Evolutionary conservation across 2,329 filamentous ascomycete species (phyloP), one percentile per base, ranked within the genome.

Genomic region (Pseudogymnoascus destructans): DNA sequence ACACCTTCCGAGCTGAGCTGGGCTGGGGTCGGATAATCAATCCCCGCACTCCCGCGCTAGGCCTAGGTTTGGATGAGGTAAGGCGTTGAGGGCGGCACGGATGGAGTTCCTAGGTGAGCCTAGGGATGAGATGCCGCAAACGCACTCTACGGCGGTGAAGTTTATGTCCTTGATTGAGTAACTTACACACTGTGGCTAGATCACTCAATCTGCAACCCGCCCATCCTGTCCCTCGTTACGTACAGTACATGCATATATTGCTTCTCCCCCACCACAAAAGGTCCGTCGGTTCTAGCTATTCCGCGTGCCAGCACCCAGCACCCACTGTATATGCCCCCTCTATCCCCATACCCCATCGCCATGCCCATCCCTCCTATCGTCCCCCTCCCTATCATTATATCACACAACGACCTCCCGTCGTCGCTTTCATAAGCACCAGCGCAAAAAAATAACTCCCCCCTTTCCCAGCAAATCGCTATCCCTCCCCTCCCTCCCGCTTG

Each of bases 231-330:
- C 21, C 42, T 27, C 42, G 42, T 49, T 49, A 27, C 42, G 27
- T 49, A 27, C 42, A 49, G 42, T 49, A 49, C 42, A 49, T 49
- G 42, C 42, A 49, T 49, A 49, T 49, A 49, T 49, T 49, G 42
- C 42, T 49, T 49, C 23, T 25, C 42, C 23, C 21, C 9, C 21
- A 25, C 17, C 42, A 10, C 27, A 30, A 30, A 30, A 30, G 27
- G 27, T 11, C 10, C 11, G 40, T 46, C 19, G 19, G 42, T 49
- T 7, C 42, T 49, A 49, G 21, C 42, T 49, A 49, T 23, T 15
- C 42, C 23, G 21, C 7, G 13, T 49, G 13, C 11, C 13, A 46
- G 19, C 19, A 46, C 10, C 15, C 9, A 11, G 1, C 9, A 30
- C 27, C 13, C 33, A 15, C 33, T 35, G 33, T 30, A 27, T 49